A percentile compares a stretch with the other conserved stretches of the same genome.
phyloP scores from a whole-genome alignment of 2,329 filamentous ascomycete genomes.

The Talaromyces sp. region DNA sequence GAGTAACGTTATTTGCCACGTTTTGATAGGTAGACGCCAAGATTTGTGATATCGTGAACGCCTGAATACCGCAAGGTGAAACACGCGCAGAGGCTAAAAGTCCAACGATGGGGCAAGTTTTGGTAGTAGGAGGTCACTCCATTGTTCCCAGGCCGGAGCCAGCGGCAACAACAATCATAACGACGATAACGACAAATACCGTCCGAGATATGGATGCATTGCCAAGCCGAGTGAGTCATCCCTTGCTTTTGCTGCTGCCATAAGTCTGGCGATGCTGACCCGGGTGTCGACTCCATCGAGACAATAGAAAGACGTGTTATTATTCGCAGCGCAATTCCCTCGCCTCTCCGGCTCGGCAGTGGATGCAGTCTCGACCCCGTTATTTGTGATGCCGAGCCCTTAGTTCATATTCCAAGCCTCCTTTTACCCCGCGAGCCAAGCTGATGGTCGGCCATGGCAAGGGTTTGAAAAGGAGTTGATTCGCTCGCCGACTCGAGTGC shows the following conservation, averaged over 20 bases:
- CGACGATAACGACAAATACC: background rate
- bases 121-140: background rate
- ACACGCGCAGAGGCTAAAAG: background rate
- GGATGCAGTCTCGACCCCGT: background rate
- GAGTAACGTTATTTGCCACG: background rate
- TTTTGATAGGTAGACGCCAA: background rate
- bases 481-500: background rate
- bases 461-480: background rate
- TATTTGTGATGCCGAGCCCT: background rate
- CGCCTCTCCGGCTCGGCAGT: background rate
- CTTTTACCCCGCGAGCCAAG: slow-evolving; percentile 1
- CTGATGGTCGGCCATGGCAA: background rate
- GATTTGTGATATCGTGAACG: background rate
- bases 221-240: background rate
- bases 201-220: background rate
- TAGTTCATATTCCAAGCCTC: background rate
- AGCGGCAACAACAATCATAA: background rate
- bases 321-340: background rate
- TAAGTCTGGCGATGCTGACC: background rate
- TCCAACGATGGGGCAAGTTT: background rate
- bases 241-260: background rate
- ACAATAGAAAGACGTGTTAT: background rate
- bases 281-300: background rate
- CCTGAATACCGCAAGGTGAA: background rate
- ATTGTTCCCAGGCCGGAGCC: background rate